Evolutionary conservation across 768 basidiomycete species (phyloP), one percentile per base, ranked within the genome.

Genomic region (Collybia nuda): DNA sequence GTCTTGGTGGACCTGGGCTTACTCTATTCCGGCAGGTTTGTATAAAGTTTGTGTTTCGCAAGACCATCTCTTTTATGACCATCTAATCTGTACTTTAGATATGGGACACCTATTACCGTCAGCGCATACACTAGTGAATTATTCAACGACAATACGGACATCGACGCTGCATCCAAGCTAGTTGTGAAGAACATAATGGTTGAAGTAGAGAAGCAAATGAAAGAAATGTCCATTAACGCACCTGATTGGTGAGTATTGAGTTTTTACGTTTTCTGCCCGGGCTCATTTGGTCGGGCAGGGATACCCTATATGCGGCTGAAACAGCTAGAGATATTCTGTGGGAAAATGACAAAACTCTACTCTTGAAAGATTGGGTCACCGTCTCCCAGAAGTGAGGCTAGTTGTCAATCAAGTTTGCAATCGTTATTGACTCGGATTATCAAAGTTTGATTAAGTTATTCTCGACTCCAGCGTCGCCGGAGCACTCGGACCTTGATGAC

Each of bases 151-250:
- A 40, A 60, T 18, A 63, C 68, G 2, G 73, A 78, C 36, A 64
- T 62, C 1, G 64, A 68, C 17, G 66, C 60, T 8, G 57, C 58
- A 11, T 71, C 73, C 12, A 79, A 76, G 51, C 50, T 57, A 2
- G 81, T 79, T 3, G 85, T 85, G 18, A 85, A 84, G 64, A 67
- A 72, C 44, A 68, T 90, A 28, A 86, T 80, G 42, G 67, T 65
- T 5, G 68, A 68, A 29, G 73, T 87, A 7, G 75, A 82, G 59
- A 56, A 67, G 6, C 71, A 72, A 55, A 53, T 90, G 51, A 56
- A 69, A 37, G 69, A 70, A 40, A 66, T 84, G 64, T 85, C 84
- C 0, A 75, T 87, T 36, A 87, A 88, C 57, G 82, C 84, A 0
- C 76, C 75, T 3, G 83, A 88, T 58, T 87, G 87, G 86, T 85